Conservation (phyloP, 2,329 filamentous ascomycete genomes). For the Diaporthe australafricana region DNA sequence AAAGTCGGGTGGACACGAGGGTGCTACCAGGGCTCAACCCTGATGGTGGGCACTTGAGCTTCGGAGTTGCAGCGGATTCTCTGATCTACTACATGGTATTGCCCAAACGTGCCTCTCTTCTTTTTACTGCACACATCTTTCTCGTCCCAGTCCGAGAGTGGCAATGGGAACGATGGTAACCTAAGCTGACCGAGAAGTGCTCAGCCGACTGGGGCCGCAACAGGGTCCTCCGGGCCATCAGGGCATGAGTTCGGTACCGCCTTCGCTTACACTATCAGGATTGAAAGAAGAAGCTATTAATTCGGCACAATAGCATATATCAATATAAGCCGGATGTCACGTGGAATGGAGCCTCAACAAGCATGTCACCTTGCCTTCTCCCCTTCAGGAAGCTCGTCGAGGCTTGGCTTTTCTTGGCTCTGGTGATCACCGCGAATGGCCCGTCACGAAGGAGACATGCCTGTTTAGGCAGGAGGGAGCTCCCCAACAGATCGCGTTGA, state of each 20-base stretch:
- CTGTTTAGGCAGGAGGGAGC: slow-evolving; percentile 19
- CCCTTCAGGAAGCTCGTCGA: slow-evolving; percentile 14
- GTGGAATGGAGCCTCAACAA: slow-evolving; percentile 1
- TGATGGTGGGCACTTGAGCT: background rate
- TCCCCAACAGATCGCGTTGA: background rate
- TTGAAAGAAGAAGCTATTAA: background rate
- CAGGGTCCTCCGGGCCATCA: background rate
- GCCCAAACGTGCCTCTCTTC: no score
- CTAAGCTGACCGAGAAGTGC: background rate
- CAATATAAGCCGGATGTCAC: slow-evolving; percentile 4
- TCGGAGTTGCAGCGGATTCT: background rate
- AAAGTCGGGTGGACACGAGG: background rate
- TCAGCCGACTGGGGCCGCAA: background rate
- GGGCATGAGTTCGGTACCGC: background rate
- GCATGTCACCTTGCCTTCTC: background rate
- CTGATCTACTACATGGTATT: background rate
- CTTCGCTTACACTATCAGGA: background rate
- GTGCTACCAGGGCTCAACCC: background rate
- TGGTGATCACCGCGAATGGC: slow-evolving; percentile 14
- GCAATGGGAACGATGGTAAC: background rate
- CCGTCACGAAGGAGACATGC: slow-evolving; percentile 11
- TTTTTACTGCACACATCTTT: no score
- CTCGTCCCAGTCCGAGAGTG: background rate
- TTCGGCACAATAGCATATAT: background rate
- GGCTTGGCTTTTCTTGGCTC: slow-evolving; percentile 23